These are phyloP conservation scores for Medicago lupulina DNA, from an alignment of 306 rosid genomes.

Conservation along the genomic window DNA sequence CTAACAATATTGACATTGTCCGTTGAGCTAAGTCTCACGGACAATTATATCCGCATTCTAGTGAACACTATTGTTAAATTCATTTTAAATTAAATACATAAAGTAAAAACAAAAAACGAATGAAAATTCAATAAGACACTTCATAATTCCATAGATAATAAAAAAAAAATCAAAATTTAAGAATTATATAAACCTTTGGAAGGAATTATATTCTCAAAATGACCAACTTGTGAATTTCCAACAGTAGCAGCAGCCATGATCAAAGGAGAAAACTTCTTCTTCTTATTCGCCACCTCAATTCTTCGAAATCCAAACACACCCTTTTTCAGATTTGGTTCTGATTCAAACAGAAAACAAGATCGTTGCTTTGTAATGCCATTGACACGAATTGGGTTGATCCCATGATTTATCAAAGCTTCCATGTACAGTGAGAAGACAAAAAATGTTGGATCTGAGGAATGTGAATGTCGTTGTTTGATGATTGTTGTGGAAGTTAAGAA, in stretches of 20 bases:
- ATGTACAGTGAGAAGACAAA: not conserved
- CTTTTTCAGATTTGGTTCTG: constrained; percentile 41
- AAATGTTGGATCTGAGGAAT: not conserved
- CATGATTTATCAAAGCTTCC: constrained; percentile 56
- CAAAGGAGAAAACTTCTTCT: constrained; percentile 36
- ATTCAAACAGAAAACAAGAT: constrained; percentile 37
- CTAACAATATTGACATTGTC: too few relatives aligned
- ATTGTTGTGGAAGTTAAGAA: too few relatives aligned
- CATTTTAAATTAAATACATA: not conserved
- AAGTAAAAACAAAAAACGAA: not conserved
- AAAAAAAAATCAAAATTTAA: not conserved
- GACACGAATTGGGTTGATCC: constrained; percentile 48
- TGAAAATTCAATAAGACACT: not conserved
- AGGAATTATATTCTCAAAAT: constrained; percentile 57
- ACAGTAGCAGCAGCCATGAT: constrained; percentile 50
- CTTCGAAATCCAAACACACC: constrained; percentile 17
- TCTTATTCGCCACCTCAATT: constrained; percentile 41
- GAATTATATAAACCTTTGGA: constrained; percentile 51
- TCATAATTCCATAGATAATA: not conserved
- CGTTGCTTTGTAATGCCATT: constrained; percentile 23
- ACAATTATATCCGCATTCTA: too few relatives aligned
- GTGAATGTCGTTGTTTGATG: not conserved
- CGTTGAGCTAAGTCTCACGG: too few relatives aligned
- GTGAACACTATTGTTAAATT: not conserved
- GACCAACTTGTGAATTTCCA: constrained; percentile 47